phyloP scores from a whole-genome alignment of 768 basidiomycete genomes.

The Chalciporus pseudorubinellus region DNA sequence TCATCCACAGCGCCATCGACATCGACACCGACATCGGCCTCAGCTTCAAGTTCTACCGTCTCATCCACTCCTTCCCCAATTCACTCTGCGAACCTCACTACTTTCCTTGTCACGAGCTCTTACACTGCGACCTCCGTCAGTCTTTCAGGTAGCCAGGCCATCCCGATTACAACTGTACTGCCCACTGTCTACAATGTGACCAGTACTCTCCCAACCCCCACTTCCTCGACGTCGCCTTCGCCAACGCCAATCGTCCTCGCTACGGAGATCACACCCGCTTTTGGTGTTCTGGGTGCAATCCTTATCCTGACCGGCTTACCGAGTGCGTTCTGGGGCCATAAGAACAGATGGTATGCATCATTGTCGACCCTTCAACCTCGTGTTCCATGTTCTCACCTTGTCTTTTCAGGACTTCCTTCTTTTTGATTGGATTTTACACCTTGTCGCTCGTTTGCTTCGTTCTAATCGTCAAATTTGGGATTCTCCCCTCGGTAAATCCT shows the following conservation, averaged over 20 bases:
- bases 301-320: slow-evolving; percentile 89
- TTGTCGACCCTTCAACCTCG: neutral
- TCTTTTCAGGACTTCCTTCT: slow-evolving; percentile 79
- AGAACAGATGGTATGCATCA: slow-evolving; percentile 80
- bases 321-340: slow-evolving; percentile 89
- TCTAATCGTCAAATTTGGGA: slow-evolving; percentile 85
- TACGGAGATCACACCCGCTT: slow-evolving; percentile 81
- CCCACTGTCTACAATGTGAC: slow-evolving; percentile 66
- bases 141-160: slow-evolving; percentile 46
- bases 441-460: slow-evolving; percentile 82
- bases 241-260: slow-evolving; percentile 40
- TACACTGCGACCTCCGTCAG: slow-evolving; percentile 48
- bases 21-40: slow-evolving; percentile 2
- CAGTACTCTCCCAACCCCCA: slow-evolving; percentile 46
- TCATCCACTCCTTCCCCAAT: slow-evolving; percentile 24
- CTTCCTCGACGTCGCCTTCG: slow-evolving; percentile 45
- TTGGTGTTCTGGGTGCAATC: slow-evolving; percentile 83
- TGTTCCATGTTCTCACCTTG: slow-evolving; percentile 6
- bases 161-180: slow-evolving; percentile 51
- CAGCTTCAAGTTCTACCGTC: neutral
- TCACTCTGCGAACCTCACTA: slow-evolving; percentile 39
- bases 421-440: slow-evolving; percentile 89
- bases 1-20: slow-evolving; percentile 21
- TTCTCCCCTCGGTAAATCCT: slow-evolving; percentile 78
- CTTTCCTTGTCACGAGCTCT: slow-evolving; percentile 55